A percentile compares a stretch with the other conserved stretches of the same genome.
Conservation (phyloP, 2,329 filamentous ascomycete species). For the Xylariaceae sp. region DNA sequence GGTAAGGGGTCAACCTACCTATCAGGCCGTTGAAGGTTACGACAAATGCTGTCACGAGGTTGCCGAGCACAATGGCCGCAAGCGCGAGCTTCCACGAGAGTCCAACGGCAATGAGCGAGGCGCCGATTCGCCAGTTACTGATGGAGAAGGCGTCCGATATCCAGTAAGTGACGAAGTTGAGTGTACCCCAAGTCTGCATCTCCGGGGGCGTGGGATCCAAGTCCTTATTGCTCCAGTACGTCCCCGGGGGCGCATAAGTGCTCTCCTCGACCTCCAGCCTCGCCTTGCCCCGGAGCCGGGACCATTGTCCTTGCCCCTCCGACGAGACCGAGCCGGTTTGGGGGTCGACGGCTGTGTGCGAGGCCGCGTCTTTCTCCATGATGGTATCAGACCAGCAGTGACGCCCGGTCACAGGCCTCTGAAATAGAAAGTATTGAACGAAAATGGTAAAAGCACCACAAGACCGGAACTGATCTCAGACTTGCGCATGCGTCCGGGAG, state of each 20-base stretch:
- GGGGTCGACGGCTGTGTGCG: background rate
- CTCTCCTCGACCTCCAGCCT: conserved; percentile 8
- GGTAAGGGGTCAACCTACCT: conserved; percentile 6
- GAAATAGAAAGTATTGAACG: background rate
- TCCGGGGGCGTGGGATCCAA: conserved; percentile 5
- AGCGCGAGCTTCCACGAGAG: conserved; percentile 13
- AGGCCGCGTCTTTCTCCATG: background rate
- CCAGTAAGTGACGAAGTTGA: conserved; percentile 12
- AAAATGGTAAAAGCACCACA: background rate
- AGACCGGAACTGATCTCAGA: background rate
- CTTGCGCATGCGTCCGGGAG: background rate
- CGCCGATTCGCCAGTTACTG: conserved; percentile 12
- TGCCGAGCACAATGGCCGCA: conserved; percentile 11
- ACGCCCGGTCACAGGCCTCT: too few species aligned
- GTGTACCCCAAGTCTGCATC: conserved; percentile 1
- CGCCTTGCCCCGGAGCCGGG: conserved; percentile 3
- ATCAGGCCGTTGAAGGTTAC: conserved; percentile 15
- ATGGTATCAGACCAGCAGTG: background rate
- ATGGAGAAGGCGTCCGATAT: conserved; percentile 14
- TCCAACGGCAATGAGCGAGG: conserved; percentile 11
- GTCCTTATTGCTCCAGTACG: conserved; percentile 7
- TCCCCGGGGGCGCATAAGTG: conserved; percentile 6
- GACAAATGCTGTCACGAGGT: conserved; percentile 12
- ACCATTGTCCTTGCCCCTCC: conserved; percentile 2
- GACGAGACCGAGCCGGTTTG: conserved; percentile 5